Conservation (phyloP, 73 alveolate genomes). For the Blepharisma japonicum region DNA sequence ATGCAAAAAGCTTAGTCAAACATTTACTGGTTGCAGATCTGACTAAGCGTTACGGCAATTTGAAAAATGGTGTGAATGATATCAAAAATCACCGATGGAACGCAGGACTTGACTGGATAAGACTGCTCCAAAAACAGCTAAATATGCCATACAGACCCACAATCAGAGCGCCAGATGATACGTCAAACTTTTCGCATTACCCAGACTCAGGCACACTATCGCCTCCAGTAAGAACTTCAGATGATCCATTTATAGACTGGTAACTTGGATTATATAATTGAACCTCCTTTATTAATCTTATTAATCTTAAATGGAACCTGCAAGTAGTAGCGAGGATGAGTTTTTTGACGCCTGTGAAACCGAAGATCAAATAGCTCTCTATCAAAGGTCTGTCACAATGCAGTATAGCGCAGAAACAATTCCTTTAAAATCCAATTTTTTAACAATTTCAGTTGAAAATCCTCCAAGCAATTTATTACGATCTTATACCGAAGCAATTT, state of each 20-base stretch:
- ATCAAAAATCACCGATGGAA: constrained; percentile 87
- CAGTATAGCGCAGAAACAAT: too few species aligned
- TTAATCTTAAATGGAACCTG: too few species aligned
- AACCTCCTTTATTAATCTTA: too few species aligned
- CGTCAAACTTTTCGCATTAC: constrained; percentile 83
- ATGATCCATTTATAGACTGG: constrained; percentile 92
- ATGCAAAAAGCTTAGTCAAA: constrained; percentile 71
- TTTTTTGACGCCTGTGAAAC: too few species aligned
- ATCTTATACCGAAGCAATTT: too few species aligned
- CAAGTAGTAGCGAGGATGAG: too few species aligned
- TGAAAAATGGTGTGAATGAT: constrained; percentile 86
- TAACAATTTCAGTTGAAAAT: too few species aligned
- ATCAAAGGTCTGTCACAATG: too few species aligned
- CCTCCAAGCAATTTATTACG: too few species aligned
- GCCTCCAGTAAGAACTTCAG: constrained; percentile 57
- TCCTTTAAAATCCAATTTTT: too few species aligned
- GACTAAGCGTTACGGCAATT: constrained; percentile 80
- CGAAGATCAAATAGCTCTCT: too few species aligned
- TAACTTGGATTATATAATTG: constrained; percentile 6
- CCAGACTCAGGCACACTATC: constrained; percentile 85
- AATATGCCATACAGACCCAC: constrained; percentile 83
- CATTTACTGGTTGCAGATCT: constrained; percentile 82
- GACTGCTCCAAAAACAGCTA: constrained; percentile 60
- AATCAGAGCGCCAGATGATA: constrained; percentile 74
- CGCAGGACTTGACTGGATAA: constrained; percentile 51